A percentile compares a stretch with the other conserved stretches of the same genome.
Evolutionary conservation across 2,329 filamentous ascomycete genomes (phyloP).

Genomic region (Myriangium duriaei): DNA sequence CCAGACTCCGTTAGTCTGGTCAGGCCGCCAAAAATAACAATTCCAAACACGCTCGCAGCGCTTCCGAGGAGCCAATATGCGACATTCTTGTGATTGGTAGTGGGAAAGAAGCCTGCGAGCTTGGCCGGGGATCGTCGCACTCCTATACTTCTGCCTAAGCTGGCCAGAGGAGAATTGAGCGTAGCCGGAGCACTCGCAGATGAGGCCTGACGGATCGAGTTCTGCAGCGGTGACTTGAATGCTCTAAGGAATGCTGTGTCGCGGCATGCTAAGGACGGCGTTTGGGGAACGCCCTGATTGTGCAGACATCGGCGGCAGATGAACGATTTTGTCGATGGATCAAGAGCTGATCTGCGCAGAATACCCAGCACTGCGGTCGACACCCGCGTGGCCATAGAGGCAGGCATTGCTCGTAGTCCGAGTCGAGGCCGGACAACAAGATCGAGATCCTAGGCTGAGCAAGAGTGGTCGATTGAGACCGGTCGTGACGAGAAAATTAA

Average conservation of each 20-base stretch:
- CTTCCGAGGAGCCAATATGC: conserved; percentile 90
- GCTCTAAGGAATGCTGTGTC: conserved; percentile 24
- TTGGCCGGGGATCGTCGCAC: conserved; percentile 8
- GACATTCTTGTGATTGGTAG: conserved; percentile 61
- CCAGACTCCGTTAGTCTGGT: conserved; percentile 93
- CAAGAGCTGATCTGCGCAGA: conserved; percentile 2
- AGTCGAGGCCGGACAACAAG: too few species aligned
- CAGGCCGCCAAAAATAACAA: conserved; percentile 87
- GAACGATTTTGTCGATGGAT: conserved; percentile 12
- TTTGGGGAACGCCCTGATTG: conserved; percentile 14
- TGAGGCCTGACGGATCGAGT: conserved; percentile 15
- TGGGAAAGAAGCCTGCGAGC: conserved; percentile 33
- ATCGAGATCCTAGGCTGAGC: too few species aligned
- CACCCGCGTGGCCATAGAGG: conserved; percentile 9
- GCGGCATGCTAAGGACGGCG: conserved; percentile 17
- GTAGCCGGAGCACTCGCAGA: conserved; percentile 10
- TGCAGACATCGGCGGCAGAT: conserved; percentile 23
- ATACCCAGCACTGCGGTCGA: conserved; percentile 9
- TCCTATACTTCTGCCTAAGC: conserved; percentile 20
- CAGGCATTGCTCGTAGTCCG: too few species aligned
- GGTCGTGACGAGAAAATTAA: too few species aligned
- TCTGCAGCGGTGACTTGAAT: conserved; percentile 19
- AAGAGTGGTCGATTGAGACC: too few species aligned
- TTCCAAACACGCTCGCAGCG: conserved; percentile 87
- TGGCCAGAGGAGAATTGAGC: conserved; percentile 20